Base-by-base conservation (phyloP, 2,329 filamentous ascomycete species). In the Talaromyces sp. region DNA sequence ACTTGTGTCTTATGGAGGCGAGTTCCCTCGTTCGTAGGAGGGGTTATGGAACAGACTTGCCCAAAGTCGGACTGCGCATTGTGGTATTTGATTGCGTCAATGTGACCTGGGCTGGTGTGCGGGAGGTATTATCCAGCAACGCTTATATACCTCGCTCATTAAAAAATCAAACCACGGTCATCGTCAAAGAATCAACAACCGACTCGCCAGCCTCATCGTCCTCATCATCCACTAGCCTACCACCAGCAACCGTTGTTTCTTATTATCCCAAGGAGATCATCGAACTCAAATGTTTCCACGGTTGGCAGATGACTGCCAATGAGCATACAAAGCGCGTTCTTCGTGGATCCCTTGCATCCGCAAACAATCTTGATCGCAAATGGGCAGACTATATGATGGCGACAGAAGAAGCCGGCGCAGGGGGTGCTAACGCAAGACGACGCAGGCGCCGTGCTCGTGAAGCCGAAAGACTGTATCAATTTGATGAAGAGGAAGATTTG, bases 321-420 rank as follows among this genome's bases (percentile, higher is more conserved):
- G 91, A 97, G 71, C 93, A 97, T 73, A 91, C 86, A 55, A 93
- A 92, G 75, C 84, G 92, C 3, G 89, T 97, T 0, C 73, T 96
- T 53, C 80, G 84, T 4, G 90, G 90, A 6, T 89, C 96, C 61
- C 82, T 91, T 59, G 78, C 80, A 0, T 81, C 89, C 1, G 94
- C 94, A 0, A 81, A 80, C 37, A 80, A 89, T n/a, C 79, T 97
- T 19, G 92, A 96, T 77, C 82, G 86, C 63, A 95, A 93, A 71
- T 97, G 93, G 93, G 88, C 88, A 0, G 89, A 95, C 56, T 96
- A 91, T 72, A 97, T 97, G 91, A 89, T 95, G 75, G 86, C 89
- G 15, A 89, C 84, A 53, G 91, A 96, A 72, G 93, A 97, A 70
- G 89, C 89, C 0, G 89, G 87, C 2, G 82, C 83, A 2, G 66